Conservation (phyloP, 2,329 filamentous ascomycete genomes). For the Exophiala viscosa region DNA sequence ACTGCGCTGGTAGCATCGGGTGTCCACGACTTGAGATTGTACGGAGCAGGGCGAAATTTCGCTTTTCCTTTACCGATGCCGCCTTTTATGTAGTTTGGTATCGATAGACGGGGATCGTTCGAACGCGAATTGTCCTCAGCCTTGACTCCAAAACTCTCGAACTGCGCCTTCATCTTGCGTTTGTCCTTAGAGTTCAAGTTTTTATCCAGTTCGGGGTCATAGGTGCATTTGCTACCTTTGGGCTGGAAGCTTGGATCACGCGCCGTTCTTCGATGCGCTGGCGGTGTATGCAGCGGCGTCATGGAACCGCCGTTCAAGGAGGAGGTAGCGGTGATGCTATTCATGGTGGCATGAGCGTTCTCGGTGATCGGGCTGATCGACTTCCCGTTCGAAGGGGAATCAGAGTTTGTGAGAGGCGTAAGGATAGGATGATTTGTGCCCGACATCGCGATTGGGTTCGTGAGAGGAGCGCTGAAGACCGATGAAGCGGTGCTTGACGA, state of each 20-base stretch:
- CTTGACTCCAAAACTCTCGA: slow-evolving; percentile 49
- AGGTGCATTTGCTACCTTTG: slow-evolving; percentile 58
- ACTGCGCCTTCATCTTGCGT: slow-evolving; percentile 49
- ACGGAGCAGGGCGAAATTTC: slow-evolving; percentile 70
- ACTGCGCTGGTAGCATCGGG: slow-evolving; percentile 75
- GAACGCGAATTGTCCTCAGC: slow-evolving; percentile 75
- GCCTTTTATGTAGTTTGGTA: slow-evolving; percentile 59
- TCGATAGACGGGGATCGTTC: slow-evolving; percentile 74
- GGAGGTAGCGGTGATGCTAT: slow-evolving; percentile 28
- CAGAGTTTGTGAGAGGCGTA: slow-evolving; percentile 64
- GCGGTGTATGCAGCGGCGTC: slow-evolving; percentile 43
- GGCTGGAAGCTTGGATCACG: slow-evolving; percentile 50
- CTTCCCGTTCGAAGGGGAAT: slow-evolving; percentile 60
- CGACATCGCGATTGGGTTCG: slow-evolving; percentile 49
- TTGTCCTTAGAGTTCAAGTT: slow-evolving; percentile 55
- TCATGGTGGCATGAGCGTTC: slow-evolving; percentile 7
- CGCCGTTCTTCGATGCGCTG: slow-evolving; percentile 46
- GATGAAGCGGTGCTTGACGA: slow-evolving; percentile 70
- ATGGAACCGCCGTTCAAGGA: slow-evolving; percentile 34
- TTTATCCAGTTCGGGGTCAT: slow-evolving; percentile 61
- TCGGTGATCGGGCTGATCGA: slow-evolving; percentile 49
- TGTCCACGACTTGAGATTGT: slow-evolving; percentile 74
- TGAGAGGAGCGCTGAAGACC: slow-evolving; percentile 59
- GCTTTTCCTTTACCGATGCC: slow-evolving; percentile 63
- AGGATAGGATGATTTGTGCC: slow-evolving; percentile 56